Evolutionary conservation across 257 asterid genomes (phyloP).

Genomic region (Lycium ferocissimum): DNA sequence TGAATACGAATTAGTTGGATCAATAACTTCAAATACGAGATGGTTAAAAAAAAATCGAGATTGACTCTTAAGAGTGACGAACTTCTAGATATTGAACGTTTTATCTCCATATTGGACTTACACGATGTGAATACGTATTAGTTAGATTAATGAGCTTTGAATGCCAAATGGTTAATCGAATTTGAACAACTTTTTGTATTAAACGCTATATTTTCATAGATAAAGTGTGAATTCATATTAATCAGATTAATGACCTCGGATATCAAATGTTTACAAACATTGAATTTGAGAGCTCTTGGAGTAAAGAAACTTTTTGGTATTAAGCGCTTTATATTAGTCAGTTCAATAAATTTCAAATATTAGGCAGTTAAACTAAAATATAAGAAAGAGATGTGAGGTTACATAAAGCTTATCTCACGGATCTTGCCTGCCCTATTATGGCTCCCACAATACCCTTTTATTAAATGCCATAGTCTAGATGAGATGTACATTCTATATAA

Average conservation of each 20-base stretch:
- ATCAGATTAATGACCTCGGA: too few relatives aligned
- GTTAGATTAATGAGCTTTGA: background rate
- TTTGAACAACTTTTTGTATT: too few relatives aligned
- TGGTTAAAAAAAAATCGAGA: too few relatives aligned
- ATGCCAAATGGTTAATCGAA: background rate
- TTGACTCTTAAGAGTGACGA: background rate
- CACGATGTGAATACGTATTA: background rate
- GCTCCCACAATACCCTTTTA: background rate
- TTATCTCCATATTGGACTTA: background rate
- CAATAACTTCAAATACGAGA: too few relatives aligned
- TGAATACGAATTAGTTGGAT: too few relatives aligned
- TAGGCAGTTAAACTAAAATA: background rate
- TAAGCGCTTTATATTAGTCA: background rate
- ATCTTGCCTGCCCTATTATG: conserved; percentile 45
- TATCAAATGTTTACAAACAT: too few relatives aligned
- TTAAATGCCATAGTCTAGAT: conserved; percentile 20
- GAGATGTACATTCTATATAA: background rate
- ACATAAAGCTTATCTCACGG: conserved; percentile 45
- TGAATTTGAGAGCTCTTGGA: too few relatives aligned
- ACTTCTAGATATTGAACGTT: background rate
- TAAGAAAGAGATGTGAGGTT: conserved; percentile 13
- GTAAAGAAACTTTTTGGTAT: too few relatives aligned
- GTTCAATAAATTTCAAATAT: too few relatives aligned
- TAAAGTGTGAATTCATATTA: too few relatives aligned
- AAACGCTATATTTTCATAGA: too few relatives aligned